Evolutionary conservation across 495 filamentous ascomycete genomes (phyloP), one percentile per base, ranked within the genome.

Genomic region (Hypoxylon rickii): DNA sequence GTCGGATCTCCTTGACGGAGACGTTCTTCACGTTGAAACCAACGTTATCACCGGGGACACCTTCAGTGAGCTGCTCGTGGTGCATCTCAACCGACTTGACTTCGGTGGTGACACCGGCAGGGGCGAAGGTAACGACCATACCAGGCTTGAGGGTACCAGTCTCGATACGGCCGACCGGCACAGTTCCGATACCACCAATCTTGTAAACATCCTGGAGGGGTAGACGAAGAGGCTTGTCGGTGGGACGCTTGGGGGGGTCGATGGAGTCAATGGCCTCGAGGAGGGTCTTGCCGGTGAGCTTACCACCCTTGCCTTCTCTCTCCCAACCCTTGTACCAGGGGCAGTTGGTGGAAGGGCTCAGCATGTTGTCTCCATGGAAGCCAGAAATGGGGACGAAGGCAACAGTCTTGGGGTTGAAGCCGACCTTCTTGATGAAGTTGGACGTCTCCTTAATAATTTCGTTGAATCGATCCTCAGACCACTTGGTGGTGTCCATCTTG

Each of bases 21-120:
- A 98, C 94, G 94, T 98, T 98, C 93, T 97, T 96, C 81, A 98
- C 95, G 88, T 98, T 98, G 92, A 98, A 98, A 68, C 94, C 94
- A 73, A 98, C 94, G 82, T 98, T 98, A 87, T 98, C 94, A 82
- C 94, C 94, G 65, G 94, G 95, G 61, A 90, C 69, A 89, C 94
- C 94, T 84, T 96, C 89, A 69, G 79, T 73, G 73, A 98, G 92
- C 87, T 96, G 92, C 83, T 97, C 93, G 90, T 98, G 94, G 84
- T 97, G 92, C 94, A 98, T 98, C 84, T 98, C 94, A 70, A 98
- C 94, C 74, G 92, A 96, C 89, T 98, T 98, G 84, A 98, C 94
- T 91, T 98, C 94, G 83, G 94, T 98, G 83, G 94, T 97, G 70
- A 98, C 93, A 86, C 89, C 90, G 83, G 94, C 85, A 37, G 94